phyloP scores from a whole-genome alignment of 495 filamentous ascomycete genomes.

The Talaromyces liani region DNA sequence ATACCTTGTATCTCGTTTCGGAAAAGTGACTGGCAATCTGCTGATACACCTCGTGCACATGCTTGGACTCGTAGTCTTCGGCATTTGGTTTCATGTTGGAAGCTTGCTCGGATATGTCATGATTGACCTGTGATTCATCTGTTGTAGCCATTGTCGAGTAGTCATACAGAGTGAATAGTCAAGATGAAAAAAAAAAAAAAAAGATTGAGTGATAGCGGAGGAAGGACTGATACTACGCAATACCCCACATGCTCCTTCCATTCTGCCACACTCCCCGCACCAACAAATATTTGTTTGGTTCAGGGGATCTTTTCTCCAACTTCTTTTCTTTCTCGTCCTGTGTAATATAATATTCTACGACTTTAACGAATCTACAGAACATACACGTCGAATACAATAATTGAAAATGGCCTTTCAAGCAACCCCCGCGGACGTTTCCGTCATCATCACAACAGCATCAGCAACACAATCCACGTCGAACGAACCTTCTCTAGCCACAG shows the following conservation, averaged over 20 bases:
- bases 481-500: conserved; percentile 67
- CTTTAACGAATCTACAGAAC: no score
- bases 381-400: no score
- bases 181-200: background rate
- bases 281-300: background rate
- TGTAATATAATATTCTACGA: background rate
- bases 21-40: conserved; percentile 94
- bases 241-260: background rate
- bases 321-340: background rate
- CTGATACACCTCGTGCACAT: conserved; percentile 92
- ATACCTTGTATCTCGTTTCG: conserved; percentile 83
- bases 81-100: conserved; percentile 6
- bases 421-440: conserved; percentile 71
- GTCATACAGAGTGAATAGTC: background rate
- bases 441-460: conserved; percentile 73
- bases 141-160: background rate
- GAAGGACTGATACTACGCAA: background rate
- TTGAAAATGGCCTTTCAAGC: conserved; percentile 36
- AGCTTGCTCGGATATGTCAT: background rate
- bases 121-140: background rate
- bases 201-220: background rate
- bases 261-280: background rate
- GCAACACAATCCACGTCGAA: conserved; percentile 58
- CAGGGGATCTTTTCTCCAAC: background rate
- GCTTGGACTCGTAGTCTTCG: conserved; percentile 65